Percentiles rank a stretch among this genome's conserved stretches.
Conservation (phyloP, 192 early-diverging fungal species). For the Linnemannia schmuckeri region DNA sequence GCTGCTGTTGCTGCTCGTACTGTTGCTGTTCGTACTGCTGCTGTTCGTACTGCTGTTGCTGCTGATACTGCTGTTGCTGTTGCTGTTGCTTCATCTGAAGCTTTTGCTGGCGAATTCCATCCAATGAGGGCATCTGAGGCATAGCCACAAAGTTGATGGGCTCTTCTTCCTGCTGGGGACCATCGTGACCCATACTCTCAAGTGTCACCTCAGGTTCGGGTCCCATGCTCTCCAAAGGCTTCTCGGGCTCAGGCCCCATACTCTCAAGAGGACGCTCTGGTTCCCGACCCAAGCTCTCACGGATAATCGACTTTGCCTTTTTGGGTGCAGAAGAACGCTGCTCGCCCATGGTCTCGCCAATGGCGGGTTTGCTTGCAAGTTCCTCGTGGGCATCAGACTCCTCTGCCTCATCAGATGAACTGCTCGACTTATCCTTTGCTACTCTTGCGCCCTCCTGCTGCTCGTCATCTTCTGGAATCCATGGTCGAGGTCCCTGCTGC, state of each 20-base stretch:
- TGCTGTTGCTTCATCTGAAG: slow-evolving; percentile 22
- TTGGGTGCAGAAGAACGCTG: background rate
- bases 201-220: slow-evolving; percentile 33
- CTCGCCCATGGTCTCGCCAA: slow-evolving; percentile 49
- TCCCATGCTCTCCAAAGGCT: slow-evolving; percentile 48
- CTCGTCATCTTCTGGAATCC: slow-evolving; percentile 22
- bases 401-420: background rate
- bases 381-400: slow-evolving; percentile 39
- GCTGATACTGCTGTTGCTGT: slow-evolving; percentile 34
- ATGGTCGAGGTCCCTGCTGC: slow-evolving; percentile 51
- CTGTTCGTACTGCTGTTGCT: slow-evolving; percentile 26
- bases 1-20: slow-evolving; percentile 34
- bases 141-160: slow-evolving; percentile 31
- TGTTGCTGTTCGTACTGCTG: slow-evolving; percentile 16
- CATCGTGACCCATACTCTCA: slow-evolving; percentile 54
- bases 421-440: background rate
- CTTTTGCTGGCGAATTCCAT: slow-evolving; percentile 49
- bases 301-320: slow-evolving; percentile 4
- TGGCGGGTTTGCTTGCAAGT: slow-evolving; percentile 12
- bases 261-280: slow-evolving; percentile 47
- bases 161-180: slow-evolving; percentile 4
- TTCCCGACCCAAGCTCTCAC: slow-evolving; percentile 37
- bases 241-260: slow-evolving; percentile 51
- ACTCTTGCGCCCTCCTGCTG: slow-evolving; percentile 2
- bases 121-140: slow-evolving; percentile 45